Base-by-base conservation (phyloP, 176 grass and related monocot species). In the Oryza longistaminata region DNA sequence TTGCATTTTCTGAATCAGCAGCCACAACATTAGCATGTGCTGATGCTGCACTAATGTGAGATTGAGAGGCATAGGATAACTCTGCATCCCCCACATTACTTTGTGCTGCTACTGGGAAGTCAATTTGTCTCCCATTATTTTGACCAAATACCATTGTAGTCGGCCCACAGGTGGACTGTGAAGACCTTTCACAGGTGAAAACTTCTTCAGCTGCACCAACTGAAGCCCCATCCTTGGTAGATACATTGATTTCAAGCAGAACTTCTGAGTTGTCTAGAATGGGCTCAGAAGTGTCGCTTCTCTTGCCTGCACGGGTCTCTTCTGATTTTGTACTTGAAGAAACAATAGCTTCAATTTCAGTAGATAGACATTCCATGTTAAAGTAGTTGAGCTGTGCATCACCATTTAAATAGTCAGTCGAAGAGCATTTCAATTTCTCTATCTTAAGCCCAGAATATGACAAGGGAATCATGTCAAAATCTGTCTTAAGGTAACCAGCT, bases 401-500 rank as follows among this genome's bases (percentile, higher is more conserved):
- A 78, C 45, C 58, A 50, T 82, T 78, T 68, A 9, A 79, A 78
- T 43, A 88, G 76, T 72, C 72, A 85, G 40, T 37, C 31, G 45
- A 58, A 76, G 50, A 43, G 10, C 31, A 68, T 73, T 93, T 82
- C 45, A 88, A 82, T 81, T 86, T 89, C 70, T 90, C 72, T 72
- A 89, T 75, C 52, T 79, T 70, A 27, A 93, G 87, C 70, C 66
- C 68, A 81, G 71, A 81, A 88, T 55, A 75, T 29, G 88, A 34
- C 76, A 93, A 76, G n/a, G 81, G 78, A 74, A 72, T 75, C 67
- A 70, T 43, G 85, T 78, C n/a, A 84, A 95, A 91, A 58, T 9
- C 58, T 69, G 70, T 83, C 82, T 91, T 87, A 87, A 95, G 90
- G 82, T 78, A 91, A 48, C 93, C 93, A 90, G 84, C 75, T 87